Evolutionary conservation across 176 grass and related monocot genomes (phyloP), one percentile per base, ranked within the genome.

Genomic region (Aegilops tauschii): DNA sequence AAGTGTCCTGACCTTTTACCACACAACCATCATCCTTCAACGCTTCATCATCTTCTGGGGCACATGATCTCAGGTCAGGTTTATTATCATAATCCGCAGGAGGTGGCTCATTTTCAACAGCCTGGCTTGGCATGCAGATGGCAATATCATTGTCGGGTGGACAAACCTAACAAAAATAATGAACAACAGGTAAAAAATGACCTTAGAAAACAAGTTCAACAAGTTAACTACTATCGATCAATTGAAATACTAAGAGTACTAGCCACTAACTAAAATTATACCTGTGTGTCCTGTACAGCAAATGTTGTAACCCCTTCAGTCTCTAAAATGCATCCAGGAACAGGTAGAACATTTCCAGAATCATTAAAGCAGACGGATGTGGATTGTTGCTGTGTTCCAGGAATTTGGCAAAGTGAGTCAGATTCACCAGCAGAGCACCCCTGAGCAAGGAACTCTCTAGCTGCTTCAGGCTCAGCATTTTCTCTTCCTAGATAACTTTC

Each of bases 391-490:
- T 86, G 71, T 65, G 63, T 39, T 88, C 23, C 44, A 73, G 9
- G 54, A 89, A 81, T 67, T 84, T 65, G 59, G 56, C 54, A 82
- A 50, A 68, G 25, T 44, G 75, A 83, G 75, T 91, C 85, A 36
- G 77, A 35, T 81, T 90, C 88, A 63, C 68, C 63, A 82, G 80
- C 69, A 86, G 79, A 81, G 69, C n/a, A 82, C 3, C 18, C 86
- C 62, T 88, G 78, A 73, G 89, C 66, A 83, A 88, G 44, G 73
- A 89, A 83, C 83, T 90, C 90, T 13, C 72, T 69, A 79, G 78
- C 34, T 80, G 54, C 63, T 93, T 93, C 89, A 29, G 4, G 76
- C 75, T 95, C 86, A 83, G 74, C 65, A 82, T 89, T 85, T 69
- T 83, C 62, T 66, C 65, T 81, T 83, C 21, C 90, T 85, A 86